Evolutionary conservation across 257 asterid genomes (phyloP).

Genomic region (Gentiana dahurica): DNA sequence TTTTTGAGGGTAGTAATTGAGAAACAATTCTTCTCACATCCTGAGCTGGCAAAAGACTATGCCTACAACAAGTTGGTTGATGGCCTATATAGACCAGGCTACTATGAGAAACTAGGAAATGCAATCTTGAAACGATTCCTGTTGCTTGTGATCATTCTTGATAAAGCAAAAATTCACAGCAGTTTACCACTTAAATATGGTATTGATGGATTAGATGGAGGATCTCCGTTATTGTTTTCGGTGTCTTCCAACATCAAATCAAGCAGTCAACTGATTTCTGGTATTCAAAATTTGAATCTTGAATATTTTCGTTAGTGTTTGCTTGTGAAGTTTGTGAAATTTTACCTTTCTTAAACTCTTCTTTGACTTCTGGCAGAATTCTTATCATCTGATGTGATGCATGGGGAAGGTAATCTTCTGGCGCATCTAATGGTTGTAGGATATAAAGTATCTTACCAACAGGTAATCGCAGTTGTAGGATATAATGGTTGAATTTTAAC

Average conservation of each 20-base stretch:
- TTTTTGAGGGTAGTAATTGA: slow-evolving; percentile 81
- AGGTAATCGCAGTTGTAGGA: slow-evolving; percentile 39
- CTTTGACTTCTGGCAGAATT: slow-evolving; percentile 38
- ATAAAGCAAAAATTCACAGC: slow-evolving; percentile 71
- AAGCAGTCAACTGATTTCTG: slow-evolving; percentile 68
- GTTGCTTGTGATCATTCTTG: slow-evolving; percentile 74
- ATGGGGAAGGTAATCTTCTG: slow-evolving; percentile 89
- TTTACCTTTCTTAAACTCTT: slow-evolving; percentile 6
- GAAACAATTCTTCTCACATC: slow-evolving; percentile 71
- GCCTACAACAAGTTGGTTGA: slow-evolving; percentile 92
- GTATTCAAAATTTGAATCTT: slow-evolving; percentile 29
- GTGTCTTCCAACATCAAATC: slow-evolving; percentile 54
- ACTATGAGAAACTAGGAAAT: slow-evolving; percentile 83
- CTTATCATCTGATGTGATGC: slow-evolving; percentile 90
- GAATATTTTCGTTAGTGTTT: slow-evolving; percentile 5
- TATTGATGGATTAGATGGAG: slow-evolving; percentile 95
- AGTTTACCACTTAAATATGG: slow-evolving; percentile 88
- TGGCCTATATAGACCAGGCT: slow-evolving; percentile 93
- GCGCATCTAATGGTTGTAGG: slow-evolving; percentile 85
- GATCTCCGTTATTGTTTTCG: slow-evolving; percentile 80
- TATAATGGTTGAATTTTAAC: neutral
- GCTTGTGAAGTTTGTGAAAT: slow-evolving; percentile 11
- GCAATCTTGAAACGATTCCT: slow-evolving; percentile 84
- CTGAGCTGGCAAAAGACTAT: slow-evolving; percentile 63
- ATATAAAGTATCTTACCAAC: slow-evolving; percentile 68